Conservation (phyloP, 2,329 filamentous ascomycete genomes). For the Orbilia brochopaga region DNA sequence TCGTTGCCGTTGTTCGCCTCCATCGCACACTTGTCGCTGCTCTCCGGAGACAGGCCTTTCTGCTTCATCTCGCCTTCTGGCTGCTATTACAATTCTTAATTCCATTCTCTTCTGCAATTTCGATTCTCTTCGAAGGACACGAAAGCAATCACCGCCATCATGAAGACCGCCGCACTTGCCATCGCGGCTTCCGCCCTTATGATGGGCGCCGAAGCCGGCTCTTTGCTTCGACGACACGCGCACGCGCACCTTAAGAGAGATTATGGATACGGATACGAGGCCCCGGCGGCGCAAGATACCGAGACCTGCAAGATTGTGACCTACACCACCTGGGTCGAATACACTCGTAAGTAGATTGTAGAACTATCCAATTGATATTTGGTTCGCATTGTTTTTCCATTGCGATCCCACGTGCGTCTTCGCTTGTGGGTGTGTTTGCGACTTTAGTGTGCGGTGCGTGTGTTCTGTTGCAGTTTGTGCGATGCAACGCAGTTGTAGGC, state of each 20-base stretch:
- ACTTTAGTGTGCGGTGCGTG: neutral
- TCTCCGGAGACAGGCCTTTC: neutral
- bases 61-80: neutral
- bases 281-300: slow-evolving; percentile 41
- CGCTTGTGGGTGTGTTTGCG: neutral
- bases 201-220: slow-evolving; percentile 46
- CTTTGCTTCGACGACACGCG: slow-evolving; percentile 49
- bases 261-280: slow-evolving; percentile 47
- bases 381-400: neutral
- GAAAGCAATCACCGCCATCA: slow-evolving; percentile 17
- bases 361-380: neutral
- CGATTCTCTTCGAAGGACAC: slow-evolving; percentile 27
- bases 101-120: slow-evolving; percentile 14
- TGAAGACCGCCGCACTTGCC: slow-evolving; percentile 46
- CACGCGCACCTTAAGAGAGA: slow-evolving; percentile 41
- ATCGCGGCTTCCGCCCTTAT: slow-evolving; percentile 48
- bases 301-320: slow-evolving; percentile 50
- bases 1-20: neutral
- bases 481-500: slow-evolving; percentile 24
- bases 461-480: slow-evolving; percentile 18
- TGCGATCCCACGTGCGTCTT: neutral
- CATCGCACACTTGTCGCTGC: neutral
- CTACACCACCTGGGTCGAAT: slow-evolving; percentile 50
- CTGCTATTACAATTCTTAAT: too few species aligned
- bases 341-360: slow-evolving; percentile 40